Percentiles rank a stretch among this genome's conserved stretches.
Conservation (phyloP, 108 stramenopile genomes). For the Nannochloropsis oceanica region DNA sequence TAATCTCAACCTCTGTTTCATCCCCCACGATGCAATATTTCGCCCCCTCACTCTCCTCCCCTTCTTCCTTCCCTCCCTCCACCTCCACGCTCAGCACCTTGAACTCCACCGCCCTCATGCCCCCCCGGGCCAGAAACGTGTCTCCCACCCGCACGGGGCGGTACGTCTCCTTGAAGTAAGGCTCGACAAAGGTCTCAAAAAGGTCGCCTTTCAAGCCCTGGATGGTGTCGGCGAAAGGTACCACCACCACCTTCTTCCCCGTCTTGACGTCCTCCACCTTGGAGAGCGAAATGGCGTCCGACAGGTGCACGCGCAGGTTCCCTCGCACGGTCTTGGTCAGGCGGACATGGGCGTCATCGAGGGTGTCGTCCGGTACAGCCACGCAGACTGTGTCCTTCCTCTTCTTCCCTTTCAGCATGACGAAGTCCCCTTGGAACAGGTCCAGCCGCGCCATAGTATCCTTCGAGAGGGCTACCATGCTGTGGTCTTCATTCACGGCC, state of each 20-base stretch:
- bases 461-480: neutral
- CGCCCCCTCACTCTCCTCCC: constrained; percentile 27
- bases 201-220: constrained; percentile 33
- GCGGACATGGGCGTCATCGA: constrained; percentile 11
- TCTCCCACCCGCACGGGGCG: constrained; percentile 36
- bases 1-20: constrained; percentile 28
- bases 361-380: constrained; percentile 8
- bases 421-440: constrained; percentile 36
- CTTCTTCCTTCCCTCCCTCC: constrained; percentile 26
- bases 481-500: neutral
- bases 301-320: constrained; percentile 32
- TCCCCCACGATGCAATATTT: constrained; percentile 36
- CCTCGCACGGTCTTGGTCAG: constrained; percentile 21
- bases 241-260: constrained; percentile 26
- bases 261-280: constrained; percentile 34
- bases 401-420: constrained; percentile 39
- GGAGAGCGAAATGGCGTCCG: constrained; percentile 27
- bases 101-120: constrained; percentile 43
- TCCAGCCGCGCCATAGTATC: constrained; percentile 6
- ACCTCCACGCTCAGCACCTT: constrained; percentile 35
- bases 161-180: constrained; percentile 37
- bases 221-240: constrained; percentile 38
- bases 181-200: constrained; percentile 36
- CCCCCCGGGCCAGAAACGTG: constrained; percentile 27
- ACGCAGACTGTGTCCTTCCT: constrained; percentile 40